phyloP scores from a whole-genome alignment of 257 asterid species.

The Rehmannia glutinosa region DNA sequence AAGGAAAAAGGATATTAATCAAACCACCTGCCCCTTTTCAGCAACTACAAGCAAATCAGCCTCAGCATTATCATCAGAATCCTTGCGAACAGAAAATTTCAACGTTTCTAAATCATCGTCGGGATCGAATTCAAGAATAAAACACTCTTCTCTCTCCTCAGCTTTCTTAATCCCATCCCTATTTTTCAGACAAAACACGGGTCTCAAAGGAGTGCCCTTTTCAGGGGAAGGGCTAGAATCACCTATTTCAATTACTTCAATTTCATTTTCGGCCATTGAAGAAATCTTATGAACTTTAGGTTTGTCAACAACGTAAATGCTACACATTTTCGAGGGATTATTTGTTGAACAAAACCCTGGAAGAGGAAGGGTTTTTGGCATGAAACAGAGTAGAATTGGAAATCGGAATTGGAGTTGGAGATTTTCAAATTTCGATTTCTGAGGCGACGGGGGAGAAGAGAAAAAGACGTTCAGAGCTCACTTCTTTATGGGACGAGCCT shows the following conservation, averaged over 20 bases:
- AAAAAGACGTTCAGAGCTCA: no score
- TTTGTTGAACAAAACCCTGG: background rate
- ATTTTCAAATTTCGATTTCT: no score
- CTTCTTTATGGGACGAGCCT: no score
- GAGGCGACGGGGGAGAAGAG: no score
- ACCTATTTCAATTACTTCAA: conserved; percentile 23
- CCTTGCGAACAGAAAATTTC: background rate
- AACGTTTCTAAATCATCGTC: conserved; percentile 17
- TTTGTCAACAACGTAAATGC: background rate
- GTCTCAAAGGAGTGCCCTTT: conserved; percentile 38
- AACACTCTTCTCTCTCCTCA: conserved; percentile 66
- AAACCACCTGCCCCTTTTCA: conserved; percentile 61
- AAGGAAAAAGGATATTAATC: background rate
- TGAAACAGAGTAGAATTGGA: background rate
- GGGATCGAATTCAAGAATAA: conserved; percentile 66
- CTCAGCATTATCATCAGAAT: background rate
- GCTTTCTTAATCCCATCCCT: conserved; percentile 34
- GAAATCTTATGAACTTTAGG: background rate
- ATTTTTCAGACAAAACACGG: conserved; percentile 39
- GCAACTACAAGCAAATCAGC: conserved; percentile 43
- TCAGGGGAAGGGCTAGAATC: conserved; percentile 42
- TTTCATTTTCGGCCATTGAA: conserved; percentile 14
- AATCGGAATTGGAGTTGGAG: no score
- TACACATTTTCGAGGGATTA: background rate
- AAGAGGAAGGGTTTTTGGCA: background rate